A percentile compares a stretch with the other conserved stretches of the same genome.
These are phyloP conservation scores for Plasmodium falciparum DNA, from an alignment of 169 alveolate species.

Conservation along the genomic window DNA sequence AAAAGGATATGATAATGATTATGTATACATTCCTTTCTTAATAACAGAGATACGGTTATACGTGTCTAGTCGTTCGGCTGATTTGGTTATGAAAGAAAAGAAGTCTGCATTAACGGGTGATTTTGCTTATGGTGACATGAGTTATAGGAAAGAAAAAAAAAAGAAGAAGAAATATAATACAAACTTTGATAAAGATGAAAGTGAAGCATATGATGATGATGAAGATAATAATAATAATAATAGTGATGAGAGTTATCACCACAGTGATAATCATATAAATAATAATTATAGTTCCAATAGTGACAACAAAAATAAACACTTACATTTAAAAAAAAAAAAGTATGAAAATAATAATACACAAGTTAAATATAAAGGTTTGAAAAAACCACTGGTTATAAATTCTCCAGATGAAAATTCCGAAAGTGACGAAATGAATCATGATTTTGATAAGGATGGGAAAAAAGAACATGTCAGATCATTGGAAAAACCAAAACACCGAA, in stretches of 20 bases:
- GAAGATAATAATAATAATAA: neutral
- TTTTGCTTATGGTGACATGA: neutral
- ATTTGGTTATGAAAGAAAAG: constrained; percentile 13
- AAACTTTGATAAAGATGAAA: neutral
- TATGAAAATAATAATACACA: too few relatives aligned
- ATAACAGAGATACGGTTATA: constrained; percentile 39
- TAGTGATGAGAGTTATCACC: neutral
- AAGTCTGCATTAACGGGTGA: neutral
- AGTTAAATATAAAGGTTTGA: too few relatives aligned
- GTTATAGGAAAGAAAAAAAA: neutral
- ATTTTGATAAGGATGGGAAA: neutral
- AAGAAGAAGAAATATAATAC: neutral
- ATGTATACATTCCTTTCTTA: constrained; percentile 28
- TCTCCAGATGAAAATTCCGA: too few relatives aligned
- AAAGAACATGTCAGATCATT: neutral
- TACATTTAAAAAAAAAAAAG: neutral
- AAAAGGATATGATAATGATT: neutral
- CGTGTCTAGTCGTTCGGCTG: constrained; percentile 54
- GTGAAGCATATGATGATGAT: neutral
- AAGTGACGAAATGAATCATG: neutral
- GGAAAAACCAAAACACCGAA: neutral
- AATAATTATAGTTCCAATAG: neutral
- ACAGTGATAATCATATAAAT: neutral
- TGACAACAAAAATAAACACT: neutral
- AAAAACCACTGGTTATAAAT: too few relatives aligned